Percentiles rank a stretch among this genome's conserved stretches.
phyloP scores from a whole-genome alignment of 2,329 filamentous ascomycete species.

The Scedosporium dehoogii region DNA sequence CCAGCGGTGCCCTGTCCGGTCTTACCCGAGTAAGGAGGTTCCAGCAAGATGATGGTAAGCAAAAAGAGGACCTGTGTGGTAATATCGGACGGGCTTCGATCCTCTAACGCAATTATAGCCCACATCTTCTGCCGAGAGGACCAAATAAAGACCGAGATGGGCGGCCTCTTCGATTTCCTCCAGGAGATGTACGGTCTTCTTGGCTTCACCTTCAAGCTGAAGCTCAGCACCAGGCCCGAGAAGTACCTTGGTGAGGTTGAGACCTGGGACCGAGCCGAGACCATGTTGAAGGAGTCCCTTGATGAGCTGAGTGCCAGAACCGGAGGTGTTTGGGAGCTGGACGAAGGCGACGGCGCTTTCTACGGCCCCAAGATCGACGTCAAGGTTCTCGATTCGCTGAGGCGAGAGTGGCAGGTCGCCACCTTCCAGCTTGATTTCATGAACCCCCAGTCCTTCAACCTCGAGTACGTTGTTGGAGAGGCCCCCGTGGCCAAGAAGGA shows the following conservation, averaged over 20 bases:
- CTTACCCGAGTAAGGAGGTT: constrained; percentile 89
- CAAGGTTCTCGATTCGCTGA: constrained; percentile 49
- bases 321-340: constrained; percentile 73
- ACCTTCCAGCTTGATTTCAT: constrained; percentile 87
- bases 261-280: constrained; percentile 85
- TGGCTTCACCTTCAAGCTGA: constrained; percentile 70
- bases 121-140: constrained; percentile 91
- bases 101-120: constrained; percentile 19
- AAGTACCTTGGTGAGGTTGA: constrained; percentile 79
- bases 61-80: no score
- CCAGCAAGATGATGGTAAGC: constrained; percentile 72
- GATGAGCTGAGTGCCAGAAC: constrained; percentile 57
- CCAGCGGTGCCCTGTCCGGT: constrained; percentile 82
- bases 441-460: constrained; percentile 65
- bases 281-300: constrained; percentile 67
- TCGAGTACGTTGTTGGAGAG: constrained; percentile 66
- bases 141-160: constrained; percentile 60
- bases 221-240: constrained; percentile 82
- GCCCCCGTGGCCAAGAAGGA: constrained; percentile 14
- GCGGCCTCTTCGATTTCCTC: constrained; percentile 70
- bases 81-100: no score
- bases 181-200: constrained; percentile 36
- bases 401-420: constrained; percentile 60
- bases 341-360: constrained; percentile 92
- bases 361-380: constrained; percentile 99